A percentile compares a stretch with the other conserved stretches of the same genome.
Evolutionary conservation across 345 rosid species (phyloP).

Genomic region (Camelina sativa): DNA sequence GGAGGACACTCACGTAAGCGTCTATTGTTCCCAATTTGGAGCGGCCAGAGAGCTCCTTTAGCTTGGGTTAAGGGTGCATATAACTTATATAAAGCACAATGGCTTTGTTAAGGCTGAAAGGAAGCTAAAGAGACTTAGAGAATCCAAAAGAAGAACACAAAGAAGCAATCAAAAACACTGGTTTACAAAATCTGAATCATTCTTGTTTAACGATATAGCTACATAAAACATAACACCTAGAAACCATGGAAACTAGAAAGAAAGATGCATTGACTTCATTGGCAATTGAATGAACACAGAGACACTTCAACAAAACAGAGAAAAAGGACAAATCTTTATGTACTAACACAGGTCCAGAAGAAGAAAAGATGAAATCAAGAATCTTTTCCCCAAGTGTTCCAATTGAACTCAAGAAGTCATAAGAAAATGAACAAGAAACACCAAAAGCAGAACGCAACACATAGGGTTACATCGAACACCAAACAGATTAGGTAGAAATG

Average conservation of each 20-base stretch:
- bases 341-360: constrained; percentile 1
- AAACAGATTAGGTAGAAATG: neutral
- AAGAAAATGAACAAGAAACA: neutral
- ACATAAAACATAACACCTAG: neutral
- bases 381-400: neutral
- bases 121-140: neutral
- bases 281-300: constrained; percentile 6
- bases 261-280: constrained; percentile 2
- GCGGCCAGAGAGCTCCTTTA: constrained; percentile 4
- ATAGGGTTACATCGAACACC: neutral
- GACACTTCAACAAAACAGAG: neutral
- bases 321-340: neutral
- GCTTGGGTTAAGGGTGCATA: neutral
- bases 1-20: neutral
- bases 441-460: neutral
- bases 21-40: neutral
- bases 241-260: neutral
- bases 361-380: neutral
- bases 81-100: neutral
- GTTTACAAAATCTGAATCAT: neutral
- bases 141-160: constrained; percentile 10
- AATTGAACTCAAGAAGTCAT: constrained; percentile 1
- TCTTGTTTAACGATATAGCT: neutral
- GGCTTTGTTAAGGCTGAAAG: neutral
- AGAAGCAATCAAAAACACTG: neutral